phyloP scores from a whole-genome alignment of 768 basidiomycete species.

The Termitomyces sp. region DNA sequence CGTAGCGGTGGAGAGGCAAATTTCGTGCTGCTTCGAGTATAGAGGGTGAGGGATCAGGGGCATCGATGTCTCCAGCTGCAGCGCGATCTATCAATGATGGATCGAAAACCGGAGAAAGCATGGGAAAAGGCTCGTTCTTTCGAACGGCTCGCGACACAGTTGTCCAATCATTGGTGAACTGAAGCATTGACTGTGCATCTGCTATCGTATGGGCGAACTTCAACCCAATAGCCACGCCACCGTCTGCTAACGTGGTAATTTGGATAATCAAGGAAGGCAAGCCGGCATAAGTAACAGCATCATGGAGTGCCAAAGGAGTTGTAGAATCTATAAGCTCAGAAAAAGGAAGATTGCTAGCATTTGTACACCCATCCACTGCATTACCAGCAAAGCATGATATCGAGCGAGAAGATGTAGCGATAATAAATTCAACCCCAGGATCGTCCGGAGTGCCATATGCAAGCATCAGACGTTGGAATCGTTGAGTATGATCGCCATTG shows the following conservation, averaged over 20 bases:
- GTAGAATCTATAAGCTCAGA: slow-evolving; percentile 19
- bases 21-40: slow-evolving; percentile 21
- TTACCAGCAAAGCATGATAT: slow-evolving; percentile 16
- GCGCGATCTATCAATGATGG: slow-evolving; percentile 28
- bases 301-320: slow-evolving; percentile 25
- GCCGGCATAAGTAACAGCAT: slow-evolving; percentile 19
- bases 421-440: slow-evolving; percentile 31
- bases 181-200: slow-evolving; percentile 33
- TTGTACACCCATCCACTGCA: slow-evolving; percentile 17
- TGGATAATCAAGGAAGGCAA: slow-evolving; percentile 34
- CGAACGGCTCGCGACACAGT: slow-evolving; percentile 23
- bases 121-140: slow-evolving; percentile 9
- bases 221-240: slow-evolving; percentile 28
- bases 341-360: slow-evolving; percentile 10
- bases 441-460: slow-evolving; percentile 23
- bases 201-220: slow-evolving; percentile 34
- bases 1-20: slow-evolving; percentile 29
- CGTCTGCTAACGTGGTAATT: slow-evolving; percentile 30
- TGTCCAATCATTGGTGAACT: slow-evolving; percentile 36
- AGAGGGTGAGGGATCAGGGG: slow-evolving; percentile 17
- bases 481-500: slow-evolving; percentile 21
- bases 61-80: slow-evolving; percentile 31
- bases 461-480: slow-evolving; percentile 27
- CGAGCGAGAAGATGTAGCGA: slow-evolving; percentile 18
- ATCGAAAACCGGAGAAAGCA: slow-evolving; percentile 27